Conservation (phyloP, 1,284 basidiomycete species). For the Gastroboletus turbinatus region DNA sequence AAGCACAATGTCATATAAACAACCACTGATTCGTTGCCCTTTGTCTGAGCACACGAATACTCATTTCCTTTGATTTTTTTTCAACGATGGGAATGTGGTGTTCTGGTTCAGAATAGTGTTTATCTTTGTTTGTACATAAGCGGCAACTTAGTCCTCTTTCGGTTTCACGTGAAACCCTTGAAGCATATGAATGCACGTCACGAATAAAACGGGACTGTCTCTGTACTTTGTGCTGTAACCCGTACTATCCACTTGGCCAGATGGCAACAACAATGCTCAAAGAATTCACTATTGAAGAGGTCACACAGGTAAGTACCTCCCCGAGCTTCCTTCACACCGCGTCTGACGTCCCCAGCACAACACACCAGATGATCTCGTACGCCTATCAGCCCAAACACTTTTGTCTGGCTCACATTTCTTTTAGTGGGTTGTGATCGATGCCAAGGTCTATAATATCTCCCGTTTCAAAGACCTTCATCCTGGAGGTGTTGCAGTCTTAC, state of each 20-base stretch:
- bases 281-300: conserved; percentile 40
- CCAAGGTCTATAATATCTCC: conserved; percentile 79
- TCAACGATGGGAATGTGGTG: too few species aligned
- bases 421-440: conserved; percentile 85
- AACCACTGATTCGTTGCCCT: too few species aligned
- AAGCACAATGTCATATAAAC: not conserved
- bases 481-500: conserved; percentile 74
- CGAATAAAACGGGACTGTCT: conserved; percentile 14
- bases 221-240: not conserved
- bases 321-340: not conserved
- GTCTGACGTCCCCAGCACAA: conserved; percentile 49
- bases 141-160: not conserved
- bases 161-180: conserved; percentile 19
- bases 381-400: conserved; percentile 17
- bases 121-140: not conserved
- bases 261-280: conserved; percentile 40
- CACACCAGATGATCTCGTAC: conserved; percentile 56
- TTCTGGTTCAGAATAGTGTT: not conserved
- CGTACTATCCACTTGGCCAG: conserved; percentile 11
- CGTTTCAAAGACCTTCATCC: conserved; percentile 82
- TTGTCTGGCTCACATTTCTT: conserved; percentile 10
- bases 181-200: conserved; percentile 1
- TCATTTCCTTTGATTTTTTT: too few species aligned
- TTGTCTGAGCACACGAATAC: too few species aligned
- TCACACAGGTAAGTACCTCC: conserved; percentile 31